phyloP scores from a whole-genome alignment of 495 filamentous ascomycete species.

The Annulohypoxylon maeteangense region DNA sequence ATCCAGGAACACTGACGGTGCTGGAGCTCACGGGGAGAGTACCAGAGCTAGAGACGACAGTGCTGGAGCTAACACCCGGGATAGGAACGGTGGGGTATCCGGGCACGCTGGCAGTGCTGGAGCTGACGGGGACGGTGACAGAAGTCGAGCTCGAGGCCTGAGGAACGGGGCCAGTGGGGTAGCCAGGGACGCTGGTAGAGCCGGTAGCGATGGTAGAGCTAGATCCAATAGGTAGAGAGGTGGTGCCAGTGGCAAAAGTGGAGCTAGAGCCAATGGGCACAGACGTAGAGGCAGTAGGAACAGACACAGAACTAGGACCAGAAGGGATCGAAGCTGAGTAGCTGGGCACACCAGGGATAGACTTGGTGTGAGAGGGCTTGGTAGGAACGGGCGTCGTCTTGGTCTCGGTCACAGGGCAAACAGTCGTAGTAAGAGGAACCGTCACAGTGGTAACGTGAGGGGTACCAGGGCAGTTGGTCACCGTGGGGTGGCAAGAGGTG shows the following conservation, averaged over 20 bases:
- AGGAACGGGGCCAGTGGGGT: too few species aligned
- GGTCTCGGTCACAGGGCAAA: conserved; percentile 26
- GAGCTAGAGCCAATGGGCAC: conserved; percentile 39
- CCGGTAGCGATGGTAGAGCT: too few species aligned
- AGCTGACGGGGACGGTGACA: too few species aligned
- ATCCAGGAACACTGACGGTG: neutral
- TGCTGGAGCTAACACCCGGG: neutral
- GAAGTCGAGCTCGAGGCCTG: conserved; percentile 31
- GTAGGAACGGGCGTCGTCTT: neutral
- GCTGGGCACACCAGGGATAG: neutral
- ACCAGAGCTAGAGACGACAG: neutral
- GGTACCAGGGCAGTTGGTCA: conserved; percentile 63
- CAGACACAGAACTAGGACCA: neutral
- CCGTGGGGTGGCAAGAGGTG: conserved; percentile 64
- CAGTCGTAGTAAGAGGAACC: conserved; percentile 28
- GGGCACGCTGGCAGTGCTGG: conserved; percentile 15
- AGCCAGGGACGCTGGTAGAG: too few species aligned
- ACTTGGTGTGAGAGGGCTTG: neutral
- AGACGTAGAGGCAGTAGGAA: conserved; percentile 7
- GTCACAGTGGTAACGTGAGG: conserved; percentile 25
- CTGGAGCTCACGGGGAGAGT: neutral
- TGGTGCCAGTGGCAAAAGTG: neutral
- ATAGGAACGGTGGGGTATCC: conserved; percentile 1
- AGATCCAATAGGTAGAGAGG: too few species aligned
- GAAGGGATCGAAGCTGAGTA: conserved; percentile 12